Evolutionary conservation across 371 early-diverging fungal species (phyloP), one percentile per base, ranked within the genome.

Genomic region (Rhizopus sp.): DNA sequence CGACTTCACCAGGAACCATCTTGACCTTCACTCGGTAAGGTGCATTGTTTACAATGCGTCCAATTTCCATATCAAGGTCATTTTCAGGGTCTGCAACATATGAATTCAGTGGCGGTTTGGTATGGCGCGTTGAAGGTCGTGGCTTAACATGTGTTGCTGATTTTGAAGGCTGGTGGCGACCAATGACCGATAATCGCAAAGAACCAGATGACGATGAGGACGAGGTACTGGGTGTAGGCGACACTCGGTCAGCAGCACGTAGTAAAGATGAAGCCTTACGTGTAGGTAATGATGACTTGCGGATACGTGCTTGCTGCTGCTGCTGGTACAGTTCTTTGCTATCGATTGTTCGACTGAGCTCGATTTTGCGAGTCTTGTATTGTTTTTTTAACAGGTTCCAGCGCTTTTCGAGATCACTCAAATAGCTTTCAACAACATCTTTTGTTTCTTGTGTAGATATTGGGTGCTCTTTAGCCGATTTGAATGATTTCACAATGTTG

Each of bases 61-160:
- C 90, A 32, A 90, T 83, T 58, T 87, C 87, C 10, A 88, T 86
- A 70, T 90, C 90, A 53, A 90, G 59, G 31, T 75, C 81, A 48
- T 87, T 87, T 38, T 68, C 64, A 16, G 86, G 79, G 66, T 88
- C 82, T 0, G 90, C 82, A 16, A 84, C 72, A 49, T 88, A 88
- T 5, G 60, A 53, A 49, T 83, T 80, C 8, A 69, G 46, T n/a
- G 74, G 62, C 39, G 70, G 58, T 55, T 75, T 64, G 4, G 10
- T 12, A 5, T 13, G 41, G 13, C 12, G 49, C 23, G 23, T 23
- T 23, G 23, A 23, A 35, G 47, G 53, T 3, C 47, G 31, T 34
- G 62, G 58, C 2, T 62, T 57, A 17, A 59, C 47, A 32, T 57
- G 42, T 0, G 58, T 64, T 0, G 67, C 64, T 2, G 75, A 74